Evolutionary conservation across 1,284 basidiomycete genomes (phyloP).

Genomic region (Termitomyces sp.): DNA sequence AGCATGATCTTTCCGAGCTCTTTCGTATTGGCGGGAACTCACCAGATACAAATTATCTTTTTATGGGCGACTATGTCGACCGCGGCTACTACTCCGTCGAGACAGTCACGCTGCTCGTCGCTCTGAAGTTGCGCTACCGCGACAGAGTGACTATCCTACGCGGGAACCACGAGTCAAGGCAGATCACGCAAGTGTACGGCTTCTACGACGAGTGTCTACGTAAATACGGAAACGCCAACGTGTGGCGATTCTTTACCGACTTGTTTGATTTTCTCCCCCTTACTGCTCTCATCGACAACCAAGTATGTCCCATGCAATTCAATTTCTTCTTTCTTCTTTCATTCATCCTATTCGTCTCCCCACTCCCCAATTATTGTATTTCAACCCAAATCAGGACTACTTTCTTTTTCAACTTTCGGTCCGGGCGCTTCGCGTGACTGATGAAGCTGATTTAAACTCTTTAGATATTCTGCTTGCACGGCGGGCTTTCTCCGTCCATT

Average conservation of each 20-base stretch:
- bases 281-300: slow-evolving; percentile 96
- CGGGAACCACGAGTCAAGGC: slow-evolving; percentile 97
- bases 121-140: slow-evolving; percentile 96
- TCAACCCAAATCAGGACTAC: slow-evolving; percentile 9
- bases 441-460: slow-evolving; percentile 18
- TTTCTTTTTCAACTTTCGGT: slow-evolving; percentile 11
- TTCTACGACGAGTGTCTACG: slow-evolving; percentile 99
- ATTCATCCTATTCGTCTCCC: background rate
- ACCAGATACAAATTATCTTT: slow-evolving; percentile 99
- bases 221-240: slow-evolving; percentile 99
- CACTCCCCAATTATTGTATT: background rate
- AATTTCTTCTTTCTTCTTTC: background rate
- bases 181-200: slow-evolving; percentile 99
- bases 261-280: slow-evolving; percentile 97
- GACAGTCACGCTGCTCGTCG: slow-evolving; percentile 97
- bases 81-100: slow-evolving; percentile 99
- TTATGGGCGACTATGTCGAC: slow-evolving; percentile 99
- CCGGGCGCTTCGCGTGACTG: slow-evolving; percentile 17
- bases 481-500: slow-evolving; percentile 97
- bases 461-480: slow-evolving; percentile 98
- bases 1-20: slow-evolving; percentile 99
- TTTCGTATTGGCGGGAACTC: slow-evolving; percentile 99
- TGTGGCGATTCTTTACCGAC: slow-evolving; percentile 99
- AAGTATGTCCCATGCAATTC: slow-evolving; percentile 57
- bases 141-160: slow-evolving; percentile 98